These are phyloP conservation scores for Sphaerostilbella broomeana DNA, from an alignment of 2,329 filamentous ascomycete genomes.

Conservation along the genomic window DNA sequence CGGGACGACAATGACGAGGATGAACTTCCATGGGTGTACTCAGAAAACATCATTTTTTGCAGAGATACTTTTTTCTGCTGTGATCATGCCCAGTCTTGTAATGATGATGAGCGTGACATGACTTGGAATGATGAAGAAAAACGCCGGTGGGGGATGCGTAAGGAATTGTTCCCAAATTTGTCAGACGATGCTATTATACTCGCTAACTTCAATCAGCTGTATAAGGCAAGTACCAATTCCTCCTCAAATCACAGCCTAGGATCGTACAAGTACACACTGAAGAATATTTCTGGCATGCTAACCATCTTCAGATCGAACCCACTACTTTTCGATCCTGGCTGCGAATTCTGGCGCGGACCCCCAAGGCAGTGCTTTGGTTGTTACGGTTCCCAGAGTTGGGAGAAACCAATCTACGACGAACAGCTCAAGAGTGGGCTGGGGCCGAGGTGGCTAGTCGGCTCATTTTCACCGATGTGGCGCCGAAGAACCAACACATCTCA, in stretches of 20 bases:
- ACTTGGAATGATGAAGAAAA: slow-evolving; percentile 80
- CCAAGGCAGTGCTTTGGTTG: slow-evolving; percentile 88
- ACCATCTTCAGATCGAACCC: slow-evolving; percentile 70
- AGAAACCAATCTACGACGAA: slow-evolving; percentile 75
- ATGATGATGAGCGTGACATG: slow-evolving; percentile 57
- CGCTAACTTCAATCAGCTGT: slow-evolving; percentile 97
- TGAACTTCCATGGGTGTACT: slow-evolving; percentile 82
- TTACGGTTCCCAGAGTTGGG: slow-evolving; percentile 94
- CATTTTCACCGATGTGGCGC: slow-evolving; percentile 92
- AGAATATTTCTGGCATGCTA: slow-evolving; percentile 6
- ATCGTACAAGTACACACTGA: no score
- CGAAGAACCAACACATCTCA: slow-evolving; percentile 89
- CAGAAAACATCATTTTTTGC: slow-evolving; percentile 93
- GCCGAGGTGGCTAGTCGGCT: slow-evolving; percentile 78
- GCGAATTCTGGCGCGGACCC: slow-evolving; percentile 76
- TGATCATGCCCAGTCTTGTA: slow-evolving; percentile 88
- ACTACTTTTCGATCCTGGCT: slow-evolving; percentile 95
- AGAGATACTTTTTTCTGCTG: slow-evolving; percentile 97
- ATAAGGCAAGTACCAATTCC: slow-evolving; percentile 83
- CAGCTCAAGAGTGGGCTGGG: slow-evolving; percentile 77
- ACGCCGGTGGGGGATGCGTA: slow-evolving; percentile 85
- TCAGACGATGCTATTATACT: slow-evolving; percentile 82
- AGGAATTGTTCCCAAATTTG: slow-evolving; percentile 79
- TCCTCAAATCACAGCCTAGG: no score
- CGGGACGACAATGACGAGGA: slow-evolving; percentile 60